Percentiles rank a stretch among this genome's conserved stretches.
phyloP scores from a whole-genome alignment of 768 basidiomycete species.

The Udeniomyces megalosporus region DNA sequence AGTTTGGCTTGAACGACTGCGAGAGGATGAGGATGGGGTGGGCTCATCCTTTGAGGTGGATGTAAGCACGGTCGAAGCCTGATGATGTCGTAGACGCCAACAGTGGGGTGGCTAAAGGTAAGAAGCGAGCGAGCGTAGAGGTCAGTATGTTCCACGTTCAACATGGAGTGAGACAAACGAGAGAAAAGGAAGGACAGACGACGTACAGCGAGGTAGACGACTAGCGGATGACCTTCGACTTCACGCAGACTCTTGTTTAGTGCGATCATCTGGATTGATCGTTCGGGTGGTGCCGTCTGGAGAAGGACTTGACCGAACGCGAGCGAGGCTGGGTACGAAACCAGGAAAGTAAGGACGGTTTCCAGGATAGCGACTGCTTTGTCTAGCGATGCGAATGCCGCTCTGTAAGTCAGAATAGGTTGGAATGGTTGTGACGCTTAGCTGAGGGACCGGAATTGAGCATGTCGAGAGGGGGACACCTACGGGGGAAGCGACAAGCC shows the following conservation, averaged over 20 bases:
- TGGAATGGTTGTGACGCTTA: neutral
- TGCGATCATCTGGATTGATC: slow-evolving; percentile 52
- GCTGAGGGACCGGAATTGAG: neutral
- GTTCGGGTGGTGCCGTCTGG: slow-evolving; percentile 58
- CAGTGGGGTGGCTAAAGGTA: slow-evolving; percentile 16
- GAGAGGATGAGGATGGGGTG: neutral
- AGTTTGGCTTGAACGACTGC: neutral
- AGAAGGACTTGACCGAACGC: slow-evolving; percentile 71
- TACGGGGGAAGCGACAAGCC: slow-evolving; percentile 2
- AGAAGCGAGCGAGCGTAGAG: slow-evolving; percentile 5
- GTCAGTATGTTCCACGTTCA: slow-evolving; percentile 3
- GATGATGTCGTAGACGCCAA: slow-evolving; percentile 17
- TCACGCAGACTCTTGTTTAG: slow-evolving; percentile 70
- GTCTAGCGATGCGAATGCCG: slow-evolving; percentile 39
- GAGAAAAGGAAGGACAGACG: slow-evolving; percentile 67
- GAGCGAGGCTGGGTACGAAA: slow-evolving; percentile 69
- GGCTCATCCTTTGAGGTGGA: slow-evolving; percentile 15
- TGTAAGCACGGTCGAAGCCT: slow-evolving; percentile 18
- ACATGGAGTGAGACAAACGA: slow-evolving; percentile 7
- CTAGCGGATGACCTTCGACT: slow-evolving; percentile 53
- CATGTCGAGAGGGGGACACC: neutral
- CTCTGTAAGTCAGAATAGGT: neutral
- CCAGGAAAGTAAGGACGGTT: slow-evolving; percentile 57
- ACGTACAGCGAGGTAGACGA: slow-evolving; percentile 65
- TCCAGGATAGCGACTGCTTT: slow-evolving; percentile 65